A percentile compares a stretch with the other conserved stretches of the same genome.
These are phyloP conservation scores for Coccinonectria pachysandricola DNA, from an alignment of 2,329 filamentous ascomycete species.

Conservation along the genomic window DNA sequence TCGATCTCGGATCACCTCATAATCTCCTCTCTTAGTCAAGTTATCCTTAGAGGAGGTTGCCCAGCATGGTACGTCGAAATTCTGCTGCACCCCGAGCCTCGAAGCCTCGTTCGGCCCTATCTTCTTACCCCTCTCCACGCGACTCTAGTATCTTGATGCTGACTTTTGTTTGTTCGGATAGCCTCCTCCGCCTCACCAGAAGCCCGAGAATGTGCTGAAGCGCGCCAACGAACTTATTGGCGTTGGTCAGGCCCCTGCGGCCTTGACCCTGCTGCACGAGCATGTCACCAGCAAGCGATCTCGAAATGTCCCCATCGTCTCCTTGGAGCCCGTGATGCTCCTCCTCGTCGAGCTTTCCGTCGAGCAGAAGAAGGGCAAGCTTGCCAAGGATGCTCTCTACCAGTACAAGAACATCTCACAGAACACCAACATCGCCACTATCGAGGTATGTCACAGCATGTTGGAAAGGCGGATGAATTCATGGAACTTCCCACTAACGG, in stretches of 20 bases:
- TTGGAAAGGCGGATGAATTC: too few relatives aligned
- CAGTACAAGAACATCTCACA: slow-evolving; percentile 99
- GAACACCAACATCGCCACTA: slow-evolving; percentile 96
- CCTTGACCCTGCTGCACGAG: slow-evolving; percentile 91
- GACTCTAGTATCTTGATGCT: slow-evolving; percentile 16
- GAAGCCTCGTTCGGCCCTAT: slow-evolving; percentile 7
- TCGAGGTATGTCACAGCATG: slow-evolving; percentile 75
- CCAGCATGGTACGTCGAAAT: slow-evolving; percentile 35
- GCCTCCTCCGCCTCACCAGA: slow-evolving; percentile 94
- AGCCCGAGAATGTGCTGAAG: slow-evolving; percentile 98
- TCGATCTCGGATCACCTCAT: slow-evolving; percentile 26
- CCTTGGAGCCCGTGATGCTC: slow-evolving; percentile 96
- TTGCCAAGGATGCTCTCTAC: slow-evolving; percentile 96
- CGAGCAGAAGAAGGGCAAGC: slow-evolving; percentile 94
- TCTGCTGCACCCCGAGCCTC: slow-evolving; percentile 1
- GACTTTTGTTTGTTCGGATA: slow-evolving; percentile 26
- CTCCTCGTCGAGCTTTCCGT: slow-evolving; percentile 94
- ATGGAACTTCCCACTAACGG: too few relatives aligned
- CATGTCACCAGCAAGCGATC: slow-evolving; percentile 98
- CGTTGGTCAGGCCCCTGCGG: slow-evolving; percentile 85
- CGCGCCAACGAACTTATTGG: slow-evolving; percentile 97
- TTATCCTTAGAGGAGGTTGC: slow-evolving; percentile 38
- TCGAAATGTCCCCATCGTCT: slow-evolving; percentile 91
- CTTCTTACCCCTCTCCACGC: slow-evolving; percentile 21
- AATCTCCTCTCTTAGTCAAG: slow-evolving; percentile 28